Base-by-base conservation (phyloP, 352 stramenopile genomes). In the Globisporangium viniferum region DNA sequence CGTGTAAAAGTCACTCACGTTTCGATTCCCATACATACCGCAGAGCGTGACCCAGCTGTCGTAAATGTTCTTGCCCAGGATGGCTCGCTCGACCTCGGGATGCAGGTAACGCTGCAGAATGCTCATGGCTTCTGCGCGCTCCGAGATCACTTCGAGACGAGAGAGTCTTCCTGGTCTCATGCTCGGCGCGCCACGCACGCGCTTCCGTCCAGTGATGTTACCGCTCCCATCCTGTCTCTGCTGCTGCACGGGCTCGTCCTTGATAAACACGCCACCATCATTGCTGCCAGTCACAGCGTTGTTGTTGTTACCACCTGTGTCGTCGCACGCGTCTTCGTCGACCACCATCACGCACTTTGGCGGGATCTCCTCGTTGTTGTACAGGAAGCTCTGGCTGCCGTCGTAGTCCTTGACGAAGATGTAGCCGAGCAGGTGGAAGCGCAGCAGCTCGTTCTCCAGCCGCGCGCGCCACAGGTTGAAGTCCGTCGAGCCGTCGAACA, bases 371-470 rank as follows among this genome's bases (percentile, higher is more conserved):
- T 84, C 77, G 27, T 68, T 73, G 57, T 84, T 81, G 61, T 76
- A 84, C 20, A 41, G 63, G 57, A 82, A 84, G 15, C 60, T n/a
- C 58, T 84, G 77, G 44, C 77, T 84, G 33, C 77, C 77, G 63
- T 84, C 73, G 57, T 84, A 84, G 62, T 69, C 71, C 33, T 71
- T 68, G 49, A 84, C 77, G 66, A 76, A 59, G 14, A 84, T 76
- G 71, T 84, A 84, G 29, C 77, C 77, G 58, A 84, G 62, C 33
- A 84, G 44, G 59, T 84, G 77, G 71, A 82, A 82, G 58, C 77
- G 75, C 74, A 84, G 73, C 48, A 84, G 71, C 62, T 84, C 77
- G 51, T 84, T 84, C 70, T 84, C 77, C 39, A 84, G 65, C 29
- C 77, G 74, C 35, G 75, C 68, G 60, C 75, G 75, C 77, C 77